Evolutionary conservation across 2,329 filamentous ascomycete species (phyloP), one percentile per base, ranked within the genome.

Genomic region (Aspergillus fumigatus): DNA sequence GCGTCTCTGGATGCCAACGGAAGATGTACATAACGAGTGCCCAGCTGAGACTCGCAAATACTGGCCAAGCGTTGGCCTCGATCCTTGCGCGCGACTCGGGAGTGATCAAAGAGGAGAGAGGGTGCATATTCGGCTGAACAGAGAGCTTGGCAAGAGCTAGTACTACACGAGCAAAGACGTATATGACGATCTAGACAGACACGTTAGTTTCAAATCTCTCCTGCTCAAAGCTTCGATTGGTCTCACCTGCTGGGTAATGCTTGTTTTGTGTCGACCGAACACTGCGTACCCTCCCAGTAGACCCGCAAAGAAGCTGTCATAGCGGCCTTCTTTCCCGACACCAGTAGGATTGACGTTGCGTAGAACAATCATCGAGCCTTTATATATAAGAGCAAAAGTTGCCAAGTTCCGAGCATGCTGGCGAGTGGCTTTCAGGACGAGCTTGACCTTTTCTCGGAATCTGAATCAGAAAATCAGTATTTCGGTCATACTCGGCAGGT

Each of bases 21-120:
- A 97, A 99, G 59, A 99, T 76, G 77, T 93, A 91, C 94, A 99
- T 99, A 62, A 99, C 92, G 69, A 86, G 80, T 4, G 88, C 94
- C 94, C 94, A 99, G 69, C 88, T 95, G 62, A 93, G 68, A 65
- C 88, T 89, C 45, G 94, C 93, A 77, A 99, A 99, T 1, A 88
- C 88, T 1, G 93, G 91, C 93, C 94, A 99, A 54, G 90, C 90
- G 70, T 93, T 88, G 71, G 85, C 72, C 67, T 79, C 82, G 66
- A 91, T 85, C 55, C 69, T 67, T 19, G 67, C 63, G 40, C 75
- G 74, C 71, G 72, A 73, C 79, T 67, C 77, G 62, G 60, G 74
- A 64, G 72, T 83, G 52, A 76, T 71, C 9, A 76, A 62, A 25
- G 67, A 73, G 50, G 67, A 80, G 19, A 77, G 64, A 1, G 72